A percentile compares a stretch with the other conserved stretches of the same genome.
These are phyloP conservation scores for Plantago ovata DNA, from an alignment of 257 asterid genomes.

Conservation along the genomic window DNA sequence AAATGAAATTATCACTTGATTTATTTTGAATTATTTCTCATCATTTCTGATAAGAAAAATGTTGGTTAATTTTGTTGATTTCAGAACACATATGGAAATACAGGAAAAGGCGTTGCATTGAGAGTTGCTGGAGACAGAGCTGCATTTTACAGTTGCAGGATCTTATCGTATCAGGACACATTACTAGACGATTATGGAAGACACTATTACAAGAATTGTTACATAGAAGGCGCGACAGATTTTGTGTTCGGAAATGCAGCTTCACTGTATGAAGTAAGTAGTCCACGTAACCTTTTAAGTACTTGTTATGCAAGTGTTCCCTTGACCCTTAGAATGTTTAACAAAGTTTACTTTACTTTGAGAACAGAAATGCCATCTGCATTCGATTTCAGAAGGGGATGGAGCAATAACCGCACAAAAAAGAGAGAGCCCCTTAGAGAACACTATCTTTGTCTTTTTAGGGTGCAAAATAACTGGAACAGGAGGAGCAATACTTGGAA, in stretches of 20 bases:
- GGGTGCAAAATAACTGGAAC: constrained; percentile 42
- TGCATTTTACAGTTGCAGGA: constrained; percentile 40
- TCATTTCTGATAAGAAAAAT: too few relatives aligned
- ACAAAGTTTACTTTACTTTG: too few relatives aligned
- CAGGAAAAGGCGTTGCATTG: constrained; percentile 38
- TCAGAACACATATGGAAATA: constrained; percentile 41
- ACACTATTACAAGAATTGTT: constrained; percentile 44
- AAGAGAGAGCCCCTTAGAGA: constrained; percentile 33
- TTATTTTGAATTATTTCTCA: too few relatives aligned
- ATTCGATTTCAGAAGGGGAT: constrained; percentile 31
- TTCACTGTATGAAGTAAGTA: constrained; percentile 49
- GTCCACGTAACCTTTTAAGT: too few relatives aligned
- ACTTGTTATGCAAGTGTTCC: too few relatives aligned
- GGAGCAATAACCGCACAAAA: constrained; percentile 50
- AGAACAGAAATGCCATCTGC: constrained; percentile 36
- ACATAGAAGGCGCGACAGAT: constrained; percentile 51
- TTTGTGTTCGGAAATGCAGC: constrained; percentile 48
- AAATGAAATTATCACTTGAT: not conserved
- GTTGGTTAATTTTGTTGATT: not conserved
- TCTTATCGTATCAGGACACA: constrained; percentile 46
- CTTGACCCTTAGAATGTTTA: too few relatives aligned
- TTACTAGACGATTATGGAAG: constrained; percentile 43
- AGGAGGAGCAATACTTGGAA: constrained; percentile 38
- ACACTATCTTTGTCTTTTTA: constrained; percentile 39
- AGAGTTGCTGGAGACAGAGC: constrained; percentile 46